Conservation (phyloP, 306 rosid genomes). For the Trichosanthes truncata region DNA sequence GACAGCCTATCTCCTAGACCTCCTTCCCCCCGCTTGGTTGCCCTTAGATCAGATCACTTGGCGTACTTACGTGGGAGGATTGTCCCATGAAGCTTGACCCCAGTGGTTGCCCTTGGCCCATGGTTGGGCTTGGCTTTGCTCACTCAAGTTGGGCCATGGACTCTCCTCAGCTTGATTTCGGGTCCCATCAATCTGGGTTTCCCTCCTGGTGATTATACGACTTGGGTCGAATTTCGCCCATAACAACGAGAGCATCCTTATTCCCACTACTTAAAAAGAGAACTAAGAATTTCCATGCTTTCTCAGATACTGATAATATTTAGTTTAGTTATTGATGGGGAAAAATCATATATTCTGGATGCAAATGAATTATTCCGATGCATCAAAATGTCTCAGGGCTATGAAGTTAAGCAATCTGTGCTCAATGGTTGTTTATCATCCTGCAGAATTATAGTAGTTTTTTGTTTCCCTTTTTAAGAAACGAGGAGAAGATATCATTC, state of each 20-base stretch:
- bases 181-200: background rate
- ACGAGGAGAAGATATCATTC: background rate
- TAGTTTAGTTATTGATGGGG: background rate
- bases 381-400: background rate
- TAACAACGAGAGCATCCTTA: background rate
- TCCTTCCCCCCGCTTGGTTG: background rate
- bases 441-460: background rate
- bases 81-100: background rate
- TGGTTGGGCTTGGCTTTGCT: background rate
- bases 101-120: background rate
- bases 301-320: background rate
- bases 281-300: background rate
- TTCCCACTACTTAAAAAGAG: background rate
- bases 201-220: background rate
- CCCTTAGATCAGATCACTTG: background rate
- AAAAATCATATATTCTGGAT: background rate
- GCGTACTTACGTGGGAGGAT: background rate
- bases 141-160: background rate
- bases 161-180: background rate
- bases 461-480: background rate
- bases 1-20: background rate
- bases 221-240: background rate
- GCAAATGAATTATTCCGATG: background rate
- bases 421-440: background rate
- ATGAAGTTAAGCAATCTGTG: background rate